A percentile compares a stretch with the other conserved stretches of the same genome.
phyloP scores from a whole-genome alignment of 352 stramenopile species.

The Globisporangium cystogenes region DNA sequence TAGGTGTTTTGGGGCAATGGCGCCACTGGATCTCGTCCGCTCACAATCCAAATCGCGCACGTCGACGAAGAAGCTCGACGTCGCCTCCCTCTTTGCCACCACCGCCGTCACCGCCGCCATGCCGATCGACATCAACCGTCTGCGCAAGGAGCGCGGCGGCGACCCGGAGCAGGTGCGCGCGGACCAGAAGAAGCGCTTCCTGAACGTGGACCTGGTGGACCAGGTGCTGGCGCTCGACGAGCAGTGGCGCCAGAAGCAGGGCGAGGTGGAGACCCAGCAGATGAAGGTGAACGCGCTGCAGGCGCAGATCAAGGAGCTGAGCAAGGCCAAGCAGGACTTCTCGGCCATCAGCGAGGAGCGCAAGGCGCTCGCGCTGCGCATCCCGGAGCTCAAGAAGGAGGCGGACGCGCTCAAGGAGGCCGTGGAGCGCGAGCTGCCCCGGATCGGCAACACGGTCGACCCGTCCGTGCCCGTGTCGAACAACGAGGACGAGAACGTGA shows the following conservation, averaged over 20 bases:
- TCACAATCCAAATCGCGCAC: too few species aligned
- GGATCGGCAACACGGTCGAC: conserved; percentile 98
- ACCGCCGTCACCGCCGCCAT: conserved; percentile 69
- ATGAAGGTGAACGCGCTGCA: conserved; percentile 87
- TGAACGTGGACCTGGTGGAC: conserved; percentile 93
- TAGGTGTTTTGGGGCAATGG: background rate
- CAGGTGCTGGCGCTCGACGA: conserved; percentile 94
- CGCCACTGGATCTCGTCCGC: background rate
- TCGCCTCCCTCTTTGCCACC: too few species aligned
- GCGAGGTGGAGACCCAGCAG: conserved; percentile 77
- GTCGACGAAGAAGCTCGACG: background rate
- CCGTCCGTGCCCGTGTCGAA: conserved; percentile 93
- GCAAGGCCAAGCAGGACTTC: conserved; percentile 87
- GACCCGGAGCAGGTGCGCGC: conserved; percentile 93
- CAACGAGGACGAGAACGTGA: conserved; percentile 96
- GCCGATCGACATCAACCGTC: conserved; percentile 98
- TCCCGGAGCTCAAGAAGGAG: conserved; percentile 79
- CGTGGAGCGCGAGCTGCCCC: conserved; percentile 72
- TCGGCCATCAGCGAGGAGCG: conserved; percentile 76
- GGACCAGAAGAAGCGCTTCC: conserved; percentile 94
- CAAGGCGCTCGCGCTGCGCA: conserved; percentile 58
- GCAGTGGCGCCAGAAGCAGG: conserved; percentile 82
- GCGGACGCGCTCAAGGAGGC: conserved; percentile 66
- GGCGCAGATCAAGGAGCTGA: conserved; percentile 84
- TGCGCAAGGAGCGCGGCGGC: conserved; percentile 94